Evolutionary conservation across 2,329 filamentous ascomycete genomes (phyloP), one percentile per base, ranked within the genome.

Genomic region (Delphinella strobiligena): DNA sequence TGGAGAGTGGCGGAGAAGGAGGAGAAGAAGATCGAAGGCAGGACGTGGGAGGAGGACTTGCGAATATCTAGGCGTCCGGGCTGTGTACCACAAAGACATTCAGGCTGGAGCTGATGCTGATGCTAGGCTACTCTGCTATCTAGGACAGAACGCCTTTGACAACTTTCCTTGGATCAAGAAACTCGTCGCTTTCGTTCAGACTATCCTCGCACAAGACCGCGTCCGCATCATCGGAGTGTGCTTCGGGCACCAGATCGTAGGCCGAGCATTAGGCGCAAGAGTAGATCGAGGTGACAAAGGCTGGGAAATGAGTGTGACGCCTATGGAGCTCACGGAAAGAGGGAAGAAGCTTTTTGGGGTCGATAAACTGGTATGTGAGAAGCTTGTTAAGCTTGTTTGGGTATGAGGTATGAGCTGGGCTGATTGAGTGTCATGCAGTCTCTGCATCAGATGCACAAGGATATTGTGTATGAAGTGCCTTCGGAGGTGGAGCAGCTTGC

Each of bases 221-320:
- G 73, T 91, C 5, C 72, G 76, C 27, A 61, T 88, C n/a, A 68
- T 93, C 12, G 86, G 85, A 9, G 71, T 91, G 12, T 93, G 86
- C 61, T 93, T 89, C 58, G 86, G 86, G 4, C 86, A 93, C 57
- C 85, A 93, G 64, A 87, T 93, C 51, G 64, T 91, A 32, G 84
- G 74, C 1, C 70, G 85, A 38, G 82, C 84, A 1, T 55, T 88
- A 49, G 82, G 77, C 3, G 71, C 64, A 15, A 71, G 74, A 49
- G 81, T 93, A 2, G 78, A 69, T 27, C 64, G 76, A 39, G 83
- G 75, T 55, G 69, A 76, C 17, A 59, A 64, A 15, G 85, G 84
- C 2, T 93, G 86, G 87, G 87, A 93, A 62, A 64, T 83, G n/a
- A 77, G 80, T 36, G 85, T 91, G 2, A 74, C 74, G 17, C 71